These are phyloP conservation scores for Turnera subulata DNA, from an alignment of 345 rosid species.

Conservation along the genomic window DNA sequence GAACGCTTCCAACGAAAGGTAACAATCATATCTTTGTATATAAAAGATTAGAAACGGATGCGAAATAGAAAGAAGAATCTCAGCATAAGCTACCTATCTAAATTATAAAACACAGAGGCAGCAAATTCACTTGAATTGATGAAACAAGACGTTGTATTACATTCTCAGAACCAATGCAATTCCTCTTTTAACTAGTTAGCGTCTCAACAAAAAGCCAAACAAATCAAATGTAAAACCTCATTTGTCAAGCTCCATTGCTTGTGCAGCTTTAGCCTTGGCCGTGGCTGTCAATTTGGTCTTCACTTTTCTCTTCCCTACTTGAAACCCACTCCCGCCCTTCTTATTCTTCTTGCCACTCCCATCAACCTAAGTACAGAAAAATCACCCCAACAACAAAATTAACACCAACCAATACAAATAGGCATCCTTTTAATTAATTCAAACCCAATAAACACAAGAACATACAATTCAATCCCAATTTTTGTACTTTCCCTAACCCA, in stretches of 20 bases:
- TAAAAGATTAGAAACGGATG: too few relatives aligned
- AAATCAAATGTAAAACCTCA: conserved; percentile 27
- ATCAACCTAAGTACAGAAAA: conserved; percentile 57
- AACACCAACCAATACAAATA: background rate
- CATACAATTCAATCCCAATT: background rate
- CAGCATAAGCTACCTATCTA: background rate
- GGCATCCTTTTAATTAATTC: background rate
- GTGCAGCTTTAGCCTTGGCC: conserved; percentile 85
- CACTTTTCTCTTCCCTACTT: conserved; percentile 79
- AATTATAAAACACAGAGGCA: conserved; percentile 11
- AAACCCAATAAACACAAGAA: background rate
- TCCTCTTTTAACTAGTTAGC: background rate
- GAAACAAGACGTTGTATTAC: background rate
- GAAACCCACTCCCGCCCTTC: conserved; percentile 63
- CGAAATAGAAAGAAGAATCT: background rate
- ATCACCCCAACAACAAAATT: background rate
- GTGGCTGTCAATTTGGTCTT: conserved; percentile 75
- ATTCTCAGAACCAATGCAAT: conserved; percentile 10
- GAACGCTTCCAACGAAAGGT: too few relatives aligned
- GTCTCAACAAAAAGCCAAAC: background rate
- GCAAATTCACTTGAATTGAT: background rate
- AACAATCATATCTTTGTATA: too few relatives aligned
- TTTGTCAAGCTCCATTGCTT: conserved; percentile 93
- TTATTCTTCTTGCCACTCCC: conserved; percentile 61
- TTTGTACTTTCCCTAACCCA: too few relatives aligned